These are phyloP conservation scores for Pyrenula massariospora DNA, from an alignment of 495 filamentous ascomycete species.

Conservation along the genomic window DNA sequence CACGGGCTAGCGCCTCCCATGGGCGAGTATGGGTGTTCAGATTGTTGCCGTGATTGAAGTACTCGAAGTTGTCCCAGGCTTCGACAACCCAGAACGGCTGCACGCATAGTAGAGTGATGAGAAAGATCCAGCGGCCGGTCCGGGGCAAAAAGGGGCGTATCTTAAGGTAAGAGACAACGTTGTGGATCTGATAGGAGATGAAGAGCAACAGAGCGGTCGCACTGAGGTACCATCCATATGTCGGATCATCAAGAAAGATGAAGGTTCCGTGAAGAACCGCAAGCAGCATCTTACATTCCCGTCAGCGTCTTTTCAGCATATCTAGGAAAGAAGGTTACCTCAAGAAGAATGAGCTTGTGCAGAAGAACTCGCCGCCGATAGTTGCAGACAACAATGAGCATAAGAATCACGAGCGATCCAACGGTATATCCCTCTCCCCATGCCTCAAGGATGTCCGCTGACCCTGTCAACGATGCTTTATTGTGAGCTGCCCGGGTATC, in stretches of 20 bases:
- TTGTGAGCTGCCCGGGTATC: not conserved
- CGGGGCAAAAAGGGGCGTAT: not conserved
- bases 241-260: not conserved
- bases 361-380: not conserved
- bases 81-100: conserved; percentile 1
- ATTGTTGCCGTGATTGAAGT: not conserved
- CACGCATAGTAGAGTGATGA: not conserved
- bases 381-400: not conserved
- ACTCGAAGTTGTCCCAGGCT: conserved; percentile 1
- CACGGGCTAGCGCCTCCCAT: not conserved
- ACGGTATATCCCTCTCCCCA: not conserved
- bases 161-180: not conserved
- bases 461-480: not conserved
- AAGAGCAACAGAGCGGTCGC: not conserved
- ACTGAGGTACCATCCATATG: conserved; percentile 1
- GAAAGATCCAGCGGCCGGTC: not conserved
- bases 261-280: not conserved
- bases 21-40: not conserved
- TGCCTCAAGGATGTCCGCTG: not conserved
- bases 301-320: not conserved
- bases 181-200: conserved; percentile 1
- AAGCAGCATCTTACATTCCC: not conserved
- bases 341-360: conserved; percentile 1
- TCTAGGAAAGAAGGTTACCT: not conserved
- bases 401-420: not conserved